Percentiles rank a stretch among this genome's conserved stretches.
These are phyloP conservation scores for Phytopythium sindhum DNA, from an alignment of 352 stramenopile species.

Conservation along the genomic window DNA sequence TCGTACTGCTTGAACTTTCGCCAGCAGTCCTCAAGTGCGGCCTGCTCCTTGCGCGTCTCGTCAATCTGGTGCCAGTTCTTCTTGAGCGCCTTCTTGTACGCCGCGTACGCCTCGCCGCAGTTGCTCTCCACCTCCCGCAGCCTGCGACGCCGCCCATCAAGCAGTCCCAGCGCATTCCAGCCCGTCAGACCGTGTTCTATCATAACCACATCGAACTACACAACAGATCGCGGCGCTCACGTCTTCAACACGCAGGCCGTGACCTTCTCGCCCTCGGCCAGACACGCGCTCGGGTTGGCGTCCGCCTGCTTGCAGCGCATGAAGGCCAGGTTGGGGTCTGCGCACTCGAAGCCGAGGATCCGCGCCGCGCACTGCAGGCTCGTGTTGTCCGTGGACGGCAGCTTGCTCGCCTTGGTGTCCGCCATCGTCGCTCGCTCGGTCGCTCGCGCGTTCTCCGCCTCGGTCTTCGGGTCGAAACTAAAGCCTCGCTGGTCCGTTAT, in stretches of 20 bases:
- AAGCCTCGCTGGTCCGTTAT: no score
- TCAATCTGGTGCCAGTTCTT: slow-evolving; percentile 89
- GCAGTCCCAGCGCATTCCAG: background rate
- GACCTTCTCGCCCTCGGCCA: slow-evolving; percentile 86
- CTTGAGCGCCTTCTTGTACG: slow-evolving; percentile 88
- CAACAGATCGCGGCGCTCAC: slow-evolving; percentile 38
- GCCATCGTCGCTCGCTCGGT: no score
- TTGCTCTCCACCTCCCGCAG: slow-evolving; percentile 75
- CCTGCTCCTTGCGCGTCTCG: slow-evolving; percentile 81
- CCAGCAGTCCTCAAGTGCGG: slow-evolving; percentile 84
- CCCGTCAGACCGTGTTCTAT: no score
- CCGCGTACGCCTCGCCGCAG: slow-evolving; percentile 82
- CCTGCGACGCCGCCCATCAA: slow-evolving; percentile 31
- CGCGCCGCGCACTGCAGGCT: slow-evolving; percentile 83
- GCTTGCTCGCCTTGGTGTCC: slow-evolving; percentile 48
- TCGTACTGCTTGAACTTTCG: slow-evolving; percentile 73
- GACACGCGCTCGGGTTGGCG: slow-evolving; percentile 74
- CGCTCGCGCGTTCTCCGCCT: no score
- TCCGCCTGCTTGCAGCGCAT: slow-evolving; percentile 85
- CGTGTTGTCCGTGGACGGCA: slow-evolving; percentile 85
- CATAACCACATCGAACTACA: background rate
- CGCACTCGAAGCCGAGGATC: slow-evolving; percentile 81
- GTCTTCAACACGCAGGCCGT: slow-evolving; percentile 84
- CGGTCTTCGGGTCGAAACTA: no score
- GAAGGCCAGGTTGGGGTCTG: slow-evolving; percentile 80